These are phyloP conservation scores for Mortierella antarctica DNA, from an alignment of 192 early-diverging fungal species.

Conservation along the genomic window DNA sequence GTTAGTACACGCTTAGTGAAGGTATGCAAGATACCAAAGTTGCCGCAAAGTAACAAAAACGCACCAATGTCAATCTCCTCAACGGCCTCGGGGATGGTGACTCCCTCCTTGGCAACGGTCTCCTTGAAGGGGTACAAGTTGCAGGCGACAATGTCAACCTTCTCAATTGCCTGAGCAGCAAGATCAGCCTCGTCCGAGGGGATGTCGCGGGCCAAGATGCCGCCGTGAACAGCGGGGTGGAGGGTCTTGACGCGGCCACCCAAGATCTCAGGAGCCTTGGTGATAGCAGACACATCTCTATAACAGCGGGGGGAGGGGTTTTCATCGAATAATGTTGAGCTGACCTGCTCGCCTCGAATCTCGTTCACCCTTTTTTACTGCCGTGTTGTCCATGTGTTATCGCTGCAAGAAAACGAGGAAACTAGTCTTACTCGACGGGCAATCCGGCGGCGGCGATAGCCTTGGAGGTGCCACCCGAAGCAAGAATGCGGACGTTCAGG, in stretches of 20 bases:
- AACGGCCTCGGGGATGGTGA: slow-evolving; percentile 94
- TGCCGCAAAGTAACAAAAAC: neutral
- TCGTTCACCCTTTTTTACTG: slow-evolving; percentile 1
- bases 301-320: neutral
- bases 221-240: slow-evolving; percentile 98
- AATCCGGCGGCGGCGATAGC: slow-evolving; percentile 89
- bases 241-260: slow-evolving; percentile 99
- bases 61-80: slow-evolving; percentile 98
- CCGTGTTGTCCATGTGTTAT: slow-evolving; percentile 1
- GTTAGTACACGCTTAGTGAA: neutral
- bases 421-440: slow-evolving; percentile 76
- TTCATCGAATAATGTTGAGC: neutral
- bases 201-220: slow-evolving; percentile 92
- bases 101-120: slow-evolving; percentile 87
- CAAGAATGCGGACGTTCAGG: slow-evolving; percentile 86
- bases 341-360: neutral
- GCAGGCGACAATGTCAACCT: slow-evolving; percentile 96
- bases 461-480: slow-evolving; percentile 96
- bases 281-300: slow-evolving; percentile 97
- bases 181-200: slow-evolving; percentile 89
- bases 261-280: slow-evolving; percentile 98
- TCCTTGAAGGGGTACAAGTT: slow-evolving; percentile 99
- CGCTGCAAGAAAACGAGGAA: neutral
- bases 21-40: neutral
- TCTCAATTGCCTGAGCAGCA: slow-evolving; percentile 84